Evolutionary conservation across 2,329 filamentous ascomycete genomes (phyloP).

Genomic region (Cladophialophora bantiana): DNA sequence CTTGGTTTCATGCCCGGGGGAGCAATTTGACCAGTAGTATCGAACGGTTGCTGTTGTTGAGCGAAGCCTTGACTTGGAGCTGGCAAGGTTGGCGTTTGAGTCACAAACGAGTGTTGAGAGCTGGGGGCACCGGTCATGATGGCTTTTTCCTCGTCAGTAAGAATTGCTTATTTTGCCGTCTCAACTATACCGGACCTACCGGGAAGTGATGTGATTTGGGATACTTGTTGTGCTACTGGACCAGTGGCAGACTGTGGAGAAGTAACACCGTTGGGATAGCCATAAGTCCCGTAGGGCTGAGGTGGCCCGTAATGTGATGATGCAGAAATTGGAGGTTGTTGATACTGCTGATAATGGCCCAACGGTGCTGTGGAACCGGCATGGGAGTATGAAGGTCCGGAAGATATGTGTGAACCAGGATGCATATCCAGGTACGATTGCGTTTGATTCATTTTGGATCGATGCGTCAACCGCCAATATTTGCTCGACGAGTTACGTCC

Average conservation of each 20-base stretch:
- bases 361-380: constrained; percentile 76
- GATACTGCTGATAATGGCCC: constrained; percentile 77
- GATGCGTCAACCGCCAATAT: constrained; percentile 9
- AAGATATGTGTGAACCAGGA: constrained; percentile 73
- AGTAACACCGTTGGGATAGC: constrained; percentile 76
- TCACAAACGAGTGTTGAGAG: constrained; percentile 36
- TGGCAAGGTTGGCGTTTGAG: constrained; percentile 34
- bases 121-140: constrained; percentile 44
- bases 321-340: constrained; percentile 74
- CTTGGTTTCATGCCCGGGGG: constrained; percentile 95
- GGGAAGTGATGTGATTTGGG: constrained; percentile 74
- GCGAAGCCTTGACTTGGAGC: constrained; percentile 50
- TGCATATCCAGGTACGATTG: constrained; percentile 86
- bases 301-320: constrained; percentile 71
- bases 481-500: constrained; percentile 24
- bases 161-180: background rate
- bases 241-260: constrained; percentile 77
- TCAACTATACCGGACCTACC: constrained; percentile 45
- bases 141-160: constrained; percentile 44
- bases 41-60: constrained; percentile 67
- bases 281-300: constrained; percentile 72
- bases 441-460: constrained; percentile 76
- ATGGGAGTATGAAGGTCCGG: constrained; percentile 77
- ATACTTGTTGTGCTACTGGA: constrained; percentile 69
- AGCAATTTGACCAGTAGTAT: constrained; percentile 89